Base-by-base conservation (phyloP, 257 asterid genomes). In the Orobanche coerulescens region DNA sequence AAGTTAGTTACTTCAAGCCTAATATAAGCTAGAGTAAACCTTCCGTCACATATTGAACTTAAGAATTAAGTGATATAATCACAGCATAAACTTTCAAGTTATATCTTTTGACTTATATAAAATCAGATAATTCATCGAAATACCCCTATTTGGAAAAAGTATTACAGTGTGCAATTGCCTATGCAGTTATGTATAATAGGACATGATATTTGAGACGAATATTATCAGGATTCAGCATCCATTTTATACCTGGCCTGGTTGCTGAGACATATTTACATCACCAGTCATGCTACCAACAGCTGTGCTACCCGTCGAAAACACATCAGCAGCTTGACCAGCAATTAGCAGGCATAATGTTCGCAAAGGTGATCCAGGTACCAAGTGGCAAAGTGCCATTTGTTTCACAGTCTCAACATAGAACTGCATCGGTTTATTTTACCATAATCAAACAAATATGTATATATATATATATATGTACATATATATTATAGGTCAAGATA, bases 321-420 rank as follows among this genome's bases (percentile, higher is more conserved):
- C 95, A 71, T 83, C 96, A 31, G 94, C 95, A 46, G 97, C 97
- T 71, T 83, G 91, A 61, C 95, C 95, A 68, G 97, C 95, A 77
- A 93, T 89, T 72, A 93, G 81, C 25, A 93, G 78, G 80, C 96
- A 93, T 72, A 93, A 72, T 36, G 99, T 89, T 68, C 99, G 81
- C 87, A 93, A 82, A 58, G 99, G 99, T 62, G 99, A 89, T 19
- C 99, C 99, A 16, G 90, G 86, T 51, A 83, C 94, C 71, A 93
- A 71, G 61, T 89, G 99, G 57, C 59, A 58, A 66, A 93, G 92
- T 61, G 97, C 97, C 96, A 93, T 85, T 77, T 86, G 94, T 78
- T 84, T 93, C 65, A 93, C 92, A 19, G 95, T 89, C 59, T 93
- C 99, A 64, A 61, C 92, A 76, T 89, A 93, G 79, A 80, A 86